These are phyloP conservation scores for Fusarium redolens DNA, from an alignment of 2,329 filamentous ascomycete species.

Conservation along the genomic window DNA sequence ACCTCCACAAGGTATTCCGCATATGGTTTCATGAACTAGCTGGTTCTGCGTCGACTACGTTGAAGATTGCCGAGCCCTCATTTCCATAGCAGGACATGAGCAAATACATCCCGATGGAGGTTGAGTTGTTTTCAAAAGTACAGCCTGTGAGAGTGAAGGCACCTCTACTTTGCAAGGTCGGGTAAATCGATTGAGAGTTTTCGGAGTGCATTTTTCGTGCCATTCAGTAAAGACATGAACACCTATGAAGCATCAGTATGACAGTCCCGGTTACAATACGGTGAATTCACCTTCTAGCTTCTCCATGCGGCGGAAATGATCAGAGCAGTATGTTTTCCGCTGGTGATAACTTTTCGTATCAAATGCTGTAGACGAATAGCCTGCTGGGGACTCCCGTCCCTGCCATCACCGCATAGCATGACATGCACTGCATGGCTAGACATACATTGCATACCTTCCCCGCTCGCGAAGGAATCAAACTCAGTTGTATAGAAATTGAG, in stretches of 20 bases:
- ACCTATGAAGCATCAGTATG: conserved; percentile 19
- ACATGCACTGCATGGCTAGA: conserved; percentile 69
- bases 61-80: too few relatives aligned
- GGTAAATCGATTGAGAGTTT: neutral
- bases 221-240: conserved; percentile 30
- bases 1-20: neutral
- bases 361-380: conserved; percentile 59
- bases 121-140: neutral
- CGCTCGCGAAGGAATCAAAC: conserved; percentile 60
- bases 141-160: neutral
- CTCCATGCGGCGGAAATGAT: conserved; percentile 72
- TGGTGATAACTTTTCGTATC: conserved; percentile 58
- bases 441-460: conserved; percentile 67
- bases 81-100: too few relatives aligned
- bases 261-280: neutral
- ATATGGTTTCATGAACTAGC: too few relatives aligned
- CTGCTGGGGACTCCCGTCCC: conserved; percentile 38
- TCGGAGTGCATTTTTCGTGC: neutral
- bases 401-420: conserved; percentile 74
- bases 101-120: neutral
- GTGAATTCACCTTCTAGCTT: conserved; percentile 67
- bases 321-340: conserved; percentile 71
- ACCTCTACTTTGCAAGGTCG: neutral
- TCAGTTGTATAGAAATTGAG: conserved; percentile 48
- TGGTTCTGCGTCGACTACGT: too few relatives aligned